Evolutionary conservation across 2,329 filamentous ascomycete species (phyloP).

Genomic region (Spiromastix sp.): DNA sequence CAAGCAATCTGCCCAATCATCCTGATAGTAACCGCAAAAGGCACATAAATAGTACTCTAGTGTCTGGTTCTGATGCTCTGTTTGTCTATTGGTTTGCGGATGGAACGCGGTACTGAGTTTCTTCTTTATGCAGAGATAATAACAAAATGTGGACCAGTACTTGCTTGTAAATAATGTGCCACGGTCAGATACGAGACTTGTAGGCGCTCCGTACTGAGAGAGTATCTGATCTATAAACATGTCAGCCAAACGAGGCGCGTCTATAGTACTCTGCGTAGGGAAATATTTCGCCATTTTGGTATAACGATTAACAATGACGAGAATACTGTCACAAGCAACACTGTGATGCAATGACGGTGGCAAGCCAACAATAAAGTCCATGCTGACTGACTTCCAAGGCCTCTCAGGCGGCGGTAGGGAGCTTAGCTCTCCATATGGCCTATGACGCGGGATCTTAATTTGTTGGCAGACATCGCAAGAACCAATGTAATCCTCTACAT

Average conservation of each 20-base stretch:
- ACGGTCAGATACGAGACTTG: neutral
- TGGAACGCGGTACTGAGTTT: constrained; percentile 4
- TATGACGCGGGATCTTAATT: neutral
- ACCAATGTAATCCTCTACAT: too few relatives aligned
- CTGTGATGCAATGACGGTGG: neutral
- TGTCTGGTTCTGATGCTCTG: constrained; percentile 8
- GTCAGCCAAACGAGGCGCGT: too few relatives aligned
- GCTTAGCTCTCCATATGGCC: neutral
- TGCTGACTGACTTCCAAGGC: too few relatives aligned
- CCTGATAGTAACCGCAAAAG: constrained; percentile 3
- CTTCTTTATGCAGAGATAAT: neutral
- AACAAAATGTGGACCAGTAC: neutral
- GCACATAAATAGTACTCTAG: constrained; percentile 9
- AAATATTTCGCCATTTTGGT: too few relatives aligned
- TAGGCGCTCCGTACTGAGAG: neutral
- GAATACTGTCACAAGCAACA: neutral
- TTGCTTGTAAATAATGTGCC: neutral
- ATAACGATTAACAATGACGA: neutral
- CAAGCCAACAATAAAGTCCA: too few relatives aligned
- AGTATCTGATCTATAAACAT: neutral
- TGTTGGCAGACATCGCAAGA: neutral
- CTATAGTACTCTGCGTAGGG: too few relatives aligned
- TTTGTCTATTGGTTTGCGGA: constrained; percentile 11
- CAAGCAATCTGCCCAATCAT: constrained; percentile 5
- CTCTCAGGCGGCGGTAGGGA: neutral